Evolutionary conservation across 129 eudicot species (phyloP).

Genomic region (Oenanthe sinensis): DNA sequence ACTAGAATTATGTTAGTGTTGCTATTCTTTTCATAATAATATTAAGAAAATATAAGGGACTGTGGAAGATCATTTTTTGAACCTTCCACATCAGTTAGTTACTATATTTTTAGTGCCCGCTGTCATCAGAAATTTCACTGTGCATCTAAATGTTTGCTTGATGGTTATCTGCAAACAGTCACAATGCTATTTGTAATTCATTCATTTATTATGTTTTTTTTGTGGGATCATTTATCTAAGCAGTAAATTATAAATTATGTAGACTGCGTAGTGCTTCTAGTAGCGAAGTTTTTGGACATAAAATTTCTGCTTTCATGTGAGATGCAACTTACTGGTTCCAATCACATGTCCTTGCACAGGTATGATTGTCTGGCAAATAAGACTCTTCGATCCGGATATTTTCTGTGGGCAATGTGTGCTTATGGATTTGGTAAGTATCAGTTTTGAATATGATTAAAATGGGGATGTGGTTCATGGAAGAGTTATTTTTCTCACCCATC

Average conservation of each 20-base stretch:
- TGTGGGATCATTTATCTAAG: neutral
- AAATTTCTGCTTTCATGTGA: neutral
- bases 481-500: neutral
- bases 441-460: neutral
- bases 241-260: neutral
- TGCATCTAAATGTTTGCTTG: neutral
- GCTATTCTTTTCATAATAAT: neutral
- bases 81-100: neutral
- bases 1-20: neutral
- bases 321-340: neutral
- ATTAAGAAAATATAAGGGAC: neutral
- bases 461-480: neutral
- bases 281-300: neutral
- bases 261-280: neutral
- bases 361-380: conserved; percentile 84
- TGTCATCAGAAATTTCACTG: neutral
- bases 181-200: neutral
- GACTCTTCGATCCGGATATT: conserved; percentile 63
- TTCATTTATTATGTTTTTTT: neutral
- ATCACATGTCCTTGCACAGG: conserved; percentile 31
- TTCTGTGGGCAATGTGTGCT: conserved; percentile 78
- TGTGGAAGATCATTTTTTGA: neutral
- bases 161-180: neutral
- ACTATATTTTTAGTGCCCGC: neutral
- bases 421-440: conserved; percentile 61